Percentiles rank a stretch among this genome's conserved stretches.
Conservation (phyloP, 2,329 filamentous ascomycete species). For the Penicillium griseofulvum region DNA sequence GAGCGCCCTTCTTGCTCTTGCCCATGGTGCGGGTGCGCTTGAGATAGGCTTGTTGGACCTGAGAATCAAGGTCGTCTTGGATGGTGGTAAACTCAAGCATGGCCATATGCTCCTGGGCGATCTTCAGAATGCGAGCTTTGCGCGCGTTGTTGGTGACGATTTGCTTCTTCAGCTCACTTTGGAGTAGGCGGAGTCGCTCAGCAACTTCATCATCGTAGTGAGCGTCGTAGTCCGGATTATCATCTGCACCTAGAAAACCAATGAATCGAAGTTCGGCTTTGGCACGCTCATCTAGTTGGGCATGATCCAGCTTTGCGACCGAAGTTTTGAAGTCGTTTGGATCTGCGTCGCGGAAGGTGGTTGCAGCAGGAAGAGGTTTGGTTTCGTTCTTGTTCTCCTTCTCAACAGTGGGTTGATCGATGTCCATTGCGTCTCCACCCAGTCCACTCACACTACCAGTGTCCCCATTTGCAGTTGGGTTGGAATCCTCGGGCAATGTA, state of each 20-base stretch:
- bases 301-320: constrained; percentile 76
- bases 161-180: constrained; percentile 76
- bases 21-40: constrained; percentile 93
- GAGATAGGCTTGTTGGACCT: constrained; percentile 91
- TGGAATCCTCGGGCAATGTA: constrained; percentile 53
- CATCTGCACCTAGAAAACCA: constrained; percentile 73
- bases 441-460: constrained; percentile 31
- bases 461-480: constrained; percentile 48
- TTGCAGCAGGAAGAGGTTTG: constrained; percentile 62
- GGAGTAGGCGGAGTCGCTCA: constrained; percentile 80
- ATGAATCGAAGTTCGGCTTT: constrained; percentile 89
- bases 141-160: constrained; percentile 86
- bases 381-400: constrained; percentile 28
- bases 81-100: constrained; percentile 97
- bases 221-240: constrained; percentile 75
- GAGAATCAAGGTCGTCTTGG: constrained; percentile 89
- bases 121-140: constrained; percentile 79
- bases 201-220: constrained; percentile 94
- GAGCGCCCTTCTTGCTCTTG: constrained; percentile 84
- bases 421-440: constrained; percentile 50
- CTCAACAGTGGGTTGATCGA: constrained; percentile 51
- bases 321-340: constrained; percentile 77
- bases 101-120: constrained; percentile 89
- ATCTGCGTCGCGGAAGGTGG: constrained; percentile 74
- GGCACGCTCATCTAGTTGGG: constrained; percentile 82